A percentile compares a stretch with the other conserved stretches of the same genome.
These are phyloP conservation scores for Hibiscus mutabilis DNA, from an alignment of 345 rosid genomes.

Conservation along the genomic window DNA sequence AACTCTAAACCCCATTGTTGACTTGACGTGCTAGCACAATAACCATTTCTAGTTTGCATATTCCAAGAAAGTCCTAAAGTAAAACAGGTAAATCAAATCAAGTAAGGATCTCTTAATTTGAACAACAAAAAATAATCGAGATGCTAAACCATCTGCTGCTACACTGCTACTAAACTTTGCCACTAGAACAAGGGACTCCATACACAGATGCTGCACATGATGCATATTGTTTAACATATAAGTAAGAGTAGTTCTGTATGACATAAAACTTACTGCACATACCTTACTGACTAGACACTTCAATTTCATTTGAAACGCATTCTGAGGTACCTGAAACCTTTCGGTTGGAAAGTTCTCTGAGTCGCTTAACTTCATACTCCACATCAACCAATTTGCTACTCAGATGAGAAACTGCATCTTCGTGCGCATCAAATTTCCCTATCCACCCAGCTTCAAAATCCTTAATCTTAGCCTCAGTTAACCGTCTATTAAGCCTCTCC, in stretches of 20 bases:
- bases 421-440: conserved; percentile 26
- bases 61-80: not conserved
- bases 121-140: not conserved
- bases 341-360: conserved; percentile 31
- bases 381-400: conserved; percentile 24
- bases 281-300: not conserved
- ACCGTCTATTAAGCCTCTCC: conserved; percentile 32
- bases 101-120: not conserved
- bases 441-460: conserved; percentile 43
- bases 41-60: not conserved
- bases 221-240: not conserved
- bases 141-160: not conserved
- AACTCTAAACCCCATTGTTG: not conserved
- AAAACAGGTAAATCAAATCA: not conserved
- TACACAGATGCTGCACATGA: not conserved
- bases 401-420: conserved; percentile 24
- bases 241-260: not conserved
- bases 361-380: conserved; percentile 34
- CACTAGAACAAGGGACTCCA: not conserved
- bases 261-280: not conserved
- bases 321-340: conserved; percentile 21
- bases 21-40: not conserved
- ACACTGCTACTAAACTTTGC: not conserved
- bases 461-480: conserved; percentile 37
- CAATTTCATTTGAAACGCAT: not conserved